Evolutionary conservation across 148 eudicot species (phyloP), one percentile per base, ranked within the genome.

Genomic region (Cornus florida): DNA sequence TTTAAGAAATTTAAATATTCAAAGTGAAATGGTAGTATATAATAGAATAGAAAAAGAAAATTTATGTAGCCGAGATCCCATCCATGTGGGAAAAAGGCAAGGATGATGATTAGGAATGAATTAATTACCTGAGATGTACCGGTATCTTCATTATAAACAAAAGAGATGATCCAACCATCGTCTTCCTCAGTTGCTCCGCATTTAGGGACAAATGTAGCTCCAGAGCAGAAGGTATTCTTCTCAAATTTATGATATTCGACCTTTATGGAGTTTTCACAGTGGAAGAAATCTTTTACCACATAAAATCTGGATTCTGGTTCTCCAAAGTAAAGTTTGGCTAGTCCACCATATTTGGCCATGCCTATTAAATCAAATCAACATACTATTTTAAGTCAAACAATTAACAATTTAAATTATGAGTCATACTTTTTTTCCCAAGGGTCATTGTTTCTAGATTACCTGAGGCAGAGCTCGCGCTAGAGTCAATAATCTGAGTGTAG

Each of bases 151-250:
- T 84, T 73, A 28, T 87, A 86, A 4, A 75, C 81, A 46, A 69
- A 79, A 39, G 85, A 39, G 43, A 87, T 71, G 4, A 87, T 72
- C 89, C 89, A 87, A 64, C 87, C 89, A 77, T 82, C 89, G 66
- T 84, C 89, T 77, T 84, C 89, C 23, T 81, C 83, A 6, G 19
- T 8, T n/a, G 79, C 81, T 31, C 69, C 83, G 6, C 57, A 14
- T 74, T 81, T 83, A 7, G 85, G 67, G 41, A 84, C 83, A 79
- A 83, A 86, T 1, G 85, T 75, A 24, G 89, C 78, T 16, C 86
- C 86, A 17, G 84, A 33, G 74, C 89, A 86, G 33, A 83, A 86
- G 19, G 78, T 86, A 23, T 79, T 76, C 19, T 66, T 43, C 14
- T 86, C 84, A 59, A 86, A 72, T 22, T 17, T 74, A 69, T 86